Percentiles rank a stretch among this genome's conserved stretches.
These are phyloP conservation scores for Fusarium sp. DNA, from an alignment of 2,329 filamentous ascomycete genomes.

Conservation along the genomic window DNA sequence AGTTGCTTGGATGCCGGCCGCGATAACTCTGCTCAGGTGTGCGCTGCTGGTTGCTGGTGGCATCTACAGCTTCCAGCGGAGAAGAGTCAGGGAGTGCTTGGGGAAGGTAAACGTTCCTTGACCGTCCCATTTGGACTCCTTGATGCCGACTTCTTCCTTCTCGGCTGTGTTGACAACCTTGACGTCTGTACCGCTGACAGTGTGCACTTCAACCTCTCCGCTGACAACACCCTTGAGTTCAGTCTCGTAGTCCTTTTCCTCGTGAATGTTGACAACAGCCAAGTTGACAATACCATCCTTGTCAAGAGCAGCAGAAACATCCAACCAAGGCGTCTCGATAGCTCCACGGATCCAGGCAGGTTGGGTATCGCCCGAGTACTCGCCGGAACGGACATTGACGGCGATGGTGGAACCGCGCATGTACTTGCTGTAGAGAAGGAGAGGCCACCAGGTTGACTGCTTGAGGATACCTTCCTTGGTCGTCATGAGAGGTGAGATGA, in stretches of 20 bases:
- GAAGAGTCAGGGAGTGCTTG: slow-evolving; percentile 76
- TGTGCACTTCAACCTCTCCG: slow-evolving; percentile 68
- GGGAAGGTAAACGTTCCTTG: slow-evolving; percentile 71
- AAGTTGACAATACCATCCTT: slow-evolving; percentile 70
- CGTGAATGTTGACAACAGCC: slow-evolving; percentile 78
- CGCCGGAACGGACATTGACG: slow-evolving; percentile 69
- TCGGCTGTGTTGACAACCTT: slow-evolving; percentile 70
- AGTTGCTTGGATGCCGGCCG: neutral
- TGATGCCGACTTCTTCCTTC: slow-evolving; percentile 66
- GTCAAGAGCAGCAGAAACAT: slow-evolving; percentile 71
- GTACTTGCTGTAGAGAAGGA: slow-evolving; percentile 64
- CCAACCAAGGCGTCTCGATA: slow-evolving; percentile 76
- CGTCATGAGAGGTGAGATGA: slow-evolving; percentile 82
- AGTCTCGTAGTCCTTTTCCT: slow-evolving; percentile 68
- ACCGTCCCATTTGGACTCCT: slow-evolving; percentile 67
- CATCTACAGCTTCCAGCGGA: slow-evolving; percentile 68
- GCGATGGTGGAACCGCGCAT: slow-evolving; percentile 80
- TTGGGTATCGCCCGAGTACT: slow-evolving; percentile 74
- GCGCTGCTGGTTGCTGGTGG: too few species aligned
- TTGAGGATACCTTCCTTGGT: slow-evolving; percentile 70
- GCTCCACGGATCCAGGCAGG: slow-evolving; percentile 73
- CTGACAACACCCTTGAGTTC: slow-evolving; percentile 62
- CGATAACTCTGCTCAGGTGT: neutral
- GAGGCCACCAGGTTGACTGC: slow-evolving; percentile 81
- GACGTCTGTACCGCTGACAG: slow-evolving; percentile 59